These are phyloP conservation scores for Plasmodium fragile DNA, from an alignment of 169 alveolate genomes.

Conservation along the genomic window DNA sequence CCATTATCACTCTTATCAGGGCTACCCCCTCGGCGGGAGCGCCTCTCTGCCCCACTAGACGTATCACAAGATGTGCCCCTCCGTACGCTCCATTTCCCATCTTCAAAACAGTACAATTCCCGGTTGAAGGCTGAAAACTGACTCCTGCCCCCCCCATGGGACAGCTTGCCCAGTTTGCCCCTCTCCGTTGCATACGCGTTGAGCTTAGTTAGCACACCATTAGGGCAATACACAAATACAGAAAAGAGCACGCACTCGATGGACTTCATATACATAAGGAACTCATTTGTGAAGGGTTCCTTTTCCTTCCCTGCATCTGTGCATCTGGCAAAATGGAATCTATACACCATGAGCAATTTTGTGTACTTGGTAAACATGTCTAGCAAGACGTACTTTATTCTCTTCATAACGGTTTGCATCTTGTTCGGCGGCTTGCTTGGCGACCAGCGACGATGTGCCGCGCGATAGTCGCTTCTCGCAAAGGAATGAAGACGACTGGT, in stretches of 20 bases:
- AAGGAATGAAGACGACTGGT: not conserved
- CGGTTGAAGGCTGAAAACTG: conserved; percentile 12
- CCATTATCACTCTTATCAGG: not conserved
- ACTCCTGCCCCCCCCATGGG: not conserved
- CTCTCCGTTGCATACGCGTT: not conserved
- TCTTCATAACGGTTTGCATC: conserved; percentile 4
- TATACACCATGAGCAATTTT: conserved; percentile 31
- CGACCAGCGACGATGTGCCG: not conserved
- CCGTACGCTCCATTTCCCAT: not conserved
- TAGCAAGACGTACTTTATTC: conserved; percentile 31
- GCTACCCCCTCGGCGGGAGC: not conserved
- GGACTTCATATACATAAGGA: conserved; percentile 52
- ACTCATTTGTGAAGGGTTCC: conserved; percentile 12
- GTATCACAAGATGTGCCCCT: not conserved
- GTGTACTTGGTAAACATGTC: conserved; percentile 63
- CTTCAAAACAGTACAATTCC: not conserved
- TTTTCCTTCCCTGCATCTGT: not conserved
- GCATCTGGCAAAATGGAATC: not conserved
- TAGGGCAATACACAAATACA: conserved; percentile 8
- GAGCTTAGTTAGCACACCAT: conserved; percentile 30
- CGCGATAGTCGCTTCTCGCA: not conserved
- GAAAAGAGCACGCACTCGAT: conserved; percentile 28
- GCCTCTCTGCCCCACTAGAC: not conserved
- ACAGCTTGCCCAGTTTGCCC: not conserved
- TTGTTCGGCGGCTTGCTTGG: not conserved